Base-by-base conservation (phyloP, 2,329 filamentous ascomycete species). In the Arthrobotrys iridis region DNA sequence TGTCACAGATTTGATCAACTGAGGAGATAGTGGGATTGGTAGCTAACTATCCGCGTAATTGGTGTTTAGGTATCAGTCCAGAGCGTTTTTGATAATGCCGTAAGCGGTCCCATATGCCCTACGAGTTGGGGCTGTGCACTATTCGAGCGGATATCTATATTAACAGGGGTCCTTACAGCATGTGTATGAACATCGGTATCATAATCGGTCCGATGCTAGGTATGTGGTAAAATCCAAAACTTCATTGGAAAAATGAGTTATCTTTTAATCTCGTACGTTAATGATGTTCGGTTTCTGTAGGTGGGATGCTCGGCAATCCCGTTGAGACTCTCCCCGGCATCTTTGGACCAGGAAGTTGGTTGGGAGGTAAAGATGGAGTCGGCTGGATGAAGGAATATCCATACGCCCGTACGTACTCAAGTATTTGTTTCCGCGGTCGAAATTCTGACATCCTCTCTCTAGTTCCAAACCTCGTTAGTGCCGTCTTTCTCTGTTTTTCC, bases 171-270 rank as follows among this genome's bases (percentile, higher is more conserved):
- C 20, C 30, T 57, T 24, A 13, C 24, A 75, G 71, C 4, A 90
- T 93, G 86, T 90, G 89, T 55, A 90, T 91, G 82, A 91, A 91
- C 78, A 85, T 89, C 18, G 88, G 87, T 10, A 84, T 88, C 55
- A 87, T 88, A 45, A 82, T 88, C n/a, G 86, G 87, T 0, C 87
- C 87, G 0, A 82, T 88, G 7, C 78, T 88, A 1, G 81, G 84
- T 26, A 41, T 40, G 57, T 24, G 3, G 15, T 35, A 11, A 55
- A 20, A 33, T 18, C n/a, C 30, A 4, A 35, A 24, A 22, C 6
- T 11, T 55, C 28, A n/a, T 37, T 1, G 8, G 28, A 4, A 10
- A 24, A 6, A 4, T 2, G 2, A 1, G n/a, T n/a, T n/a, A n/a
- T 10, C 6, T 22, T 37, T 55, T n/a, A 11, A 40, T 35, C 15